Conservation (phyloP, 148 eudicot species). For the Spergularia bocconei region DNA sequence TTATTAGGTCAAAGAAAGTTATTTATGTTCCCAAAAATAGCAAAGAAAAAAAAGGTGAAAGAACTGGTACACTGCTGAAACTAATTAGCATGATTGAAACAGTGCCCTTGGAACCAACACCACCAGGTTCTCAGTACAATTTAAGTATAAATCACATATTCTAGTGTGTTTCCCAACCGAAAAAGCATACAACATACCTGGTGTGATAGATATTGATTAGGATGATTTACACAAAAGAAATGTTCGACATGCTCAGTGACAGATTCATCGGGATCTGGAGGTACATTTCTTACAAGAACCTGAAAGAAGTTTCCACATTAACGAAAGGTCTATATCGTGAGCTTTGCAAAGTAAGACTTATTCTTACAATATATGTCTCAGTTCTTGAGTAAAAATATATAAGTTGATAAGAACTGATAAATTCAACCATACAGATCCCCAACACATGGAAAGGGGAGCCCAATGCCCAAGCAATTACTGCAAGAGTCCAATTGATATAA, state of each 20-base stretch:
- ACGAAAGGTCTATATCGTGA: constrained; percentile 3
- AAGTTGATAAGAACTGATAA: neutral
- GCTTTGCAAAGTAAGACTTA: neutral
- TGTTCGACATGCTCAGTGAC: constrained; percentile 91
- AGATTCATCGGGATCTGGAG: constrained; percentile 90
- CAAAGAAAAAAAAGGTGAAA: too few relatives aligned
- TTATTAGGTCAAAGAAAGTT: too few relatives aligned
- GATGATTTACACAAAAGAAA: constrained; percentile 94
- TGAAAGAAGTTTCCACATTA: constrained; percentile 31
- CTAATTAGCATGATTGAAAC: neutral
- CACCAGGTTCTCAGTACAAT: neutral
- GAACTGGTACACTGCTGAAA: neutral
- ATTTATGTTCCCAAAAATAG: too few relatives aligned
- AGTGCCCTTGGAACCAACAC: neutral
- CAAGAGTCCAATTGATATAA: neutral
- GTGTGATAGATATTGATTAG: constrained; percentile 77
- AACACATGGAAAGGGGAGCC: too few relatives aligned
- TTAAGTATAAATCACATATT: neutral
- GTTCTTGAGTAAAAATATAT: neutral
- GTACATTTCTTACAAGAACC: constrained; percentile 96
- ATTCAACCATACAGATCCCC: neutral
- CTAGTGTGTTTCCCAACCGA: neutral
- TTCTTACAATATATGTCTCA: neutral
- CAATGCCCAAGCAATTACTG: too few relatives aligned
- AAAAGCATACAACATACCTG: constrained; percentile 49